Evolutionary conservation across 106 monocot genomes (phyloP).

Genomic region (Dioscorea alata): DNA sequence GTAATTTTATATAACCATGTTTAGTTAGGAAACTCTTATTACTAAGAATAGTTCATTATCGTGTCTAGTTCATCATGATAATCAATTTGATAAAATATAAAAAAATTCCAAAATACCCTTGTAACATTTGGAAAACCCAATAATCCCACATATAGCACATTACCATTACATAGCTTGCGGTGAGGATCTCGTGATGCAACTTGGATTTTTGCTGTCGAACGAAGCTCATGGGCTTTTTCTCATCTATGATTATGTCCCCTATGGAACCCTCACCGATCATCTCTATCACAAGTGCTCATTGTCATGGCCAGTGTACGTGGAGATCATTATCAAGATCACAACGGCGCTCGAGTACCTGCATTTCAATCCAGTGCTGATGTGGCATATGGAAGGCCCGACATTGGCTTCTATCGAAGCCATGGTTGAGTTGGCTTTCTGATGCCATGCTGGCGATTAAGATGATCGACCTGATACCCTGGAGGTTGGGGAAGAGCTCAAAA

Average conservation of each 20-base stretch:
- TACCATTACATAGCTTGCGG: no score
- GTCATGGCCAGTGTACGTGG: constrained; percentile 36
- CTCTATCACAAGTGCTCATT: constrained; percentile 28
- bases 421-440: constrained; percentile 76
- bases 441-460: constrained; percentile 71
- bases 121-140: no score
- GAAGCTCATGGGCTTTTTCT: constrained; percentile 59
- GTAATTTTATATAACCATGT: no score
- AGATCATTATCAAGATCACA: constrained; percentile 53
- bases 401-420: constrained; percentile 44
- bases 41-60: no score
- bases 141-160: no score
- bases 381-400: constrained; percentile 6
- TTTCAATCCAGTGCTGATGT: constrained; percentile 43
- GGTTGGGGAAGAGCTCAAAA: constrained; percentile 47
- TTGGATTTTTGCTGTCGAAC: no score
- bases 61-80: no score
- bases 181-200: no score
- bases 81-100: no score
- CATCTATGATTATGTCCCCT: constrained; percentile 82
- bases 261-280: constrained; percentile 79
- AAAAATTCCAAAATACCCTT: no score
- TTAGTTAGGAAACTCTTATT: no score
- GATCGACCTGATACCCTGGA: constrained; percentile 72
- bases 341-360: constrained; percentile 69